Base-by-base conservation (phyloP, 2,329 filamentous ascomycete genomes). In the Trichoderma hamatum region DNA sequence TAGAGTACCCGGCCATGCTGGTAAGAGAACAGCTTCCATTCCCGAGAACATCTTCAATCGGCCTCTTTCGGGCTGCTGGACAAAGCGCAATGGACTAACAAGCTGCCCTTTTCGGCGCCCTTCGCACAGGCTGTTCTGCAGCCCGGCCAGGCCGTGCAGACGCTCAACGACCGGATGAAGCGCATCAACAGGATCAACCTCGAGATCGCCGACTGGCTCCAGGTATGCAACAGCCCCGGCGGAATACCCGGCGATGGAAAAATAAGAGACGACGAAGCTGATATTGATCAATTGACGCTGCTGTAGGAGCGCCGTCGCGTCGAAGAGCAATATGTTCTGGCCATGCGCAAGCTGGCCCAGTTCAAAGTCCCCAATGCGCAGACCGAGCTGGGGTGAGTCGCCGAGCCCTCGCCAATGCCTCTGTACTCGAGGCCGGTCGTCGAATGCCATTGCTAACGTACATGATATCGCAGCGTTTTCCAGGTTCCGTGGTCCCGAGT, bases 171-270 rank as follows among this genome's bases (percentile, higher is more conserved):
- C 75, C 92, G 96, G 76, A 88, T 98, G 74, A 92, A 92, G 80
- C 88, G 93, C 80, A 95, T 98, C 78, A 88, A 87, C 75, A 93
- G 90, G 80, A 83, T 97, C 82, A 97, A 99, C 81, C 82, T 85
- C 74, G 93, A 97, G 78, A 93, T 99, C 76, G 95, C 95, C 79
- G 95, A 98, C 82, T 99, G 95, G 93, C 87, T 99, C 71, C 92
- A 95, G 90, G 94, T 97, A 89, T 81, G 82, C 54, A 68, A 16
- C 16, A 30, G 16, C 21, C 13, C n/a, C 24, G 19, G 16, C 61
- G 72, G 71, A 71, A 71, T 52, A 10, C 1, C 11, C 58, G 43
- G 58, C 56, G 34, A 26, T 28, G 63, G 26, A 14, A 62, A 30
- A 21, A 49, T 30, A 24, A 32, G 19, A 21, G 46, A 14, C 13